These are phyloP conservation scores for Nicotiana obtusifolia DNA, from an alignment of 257 asterid genomes.

Conservation along the genomic window DNA sequence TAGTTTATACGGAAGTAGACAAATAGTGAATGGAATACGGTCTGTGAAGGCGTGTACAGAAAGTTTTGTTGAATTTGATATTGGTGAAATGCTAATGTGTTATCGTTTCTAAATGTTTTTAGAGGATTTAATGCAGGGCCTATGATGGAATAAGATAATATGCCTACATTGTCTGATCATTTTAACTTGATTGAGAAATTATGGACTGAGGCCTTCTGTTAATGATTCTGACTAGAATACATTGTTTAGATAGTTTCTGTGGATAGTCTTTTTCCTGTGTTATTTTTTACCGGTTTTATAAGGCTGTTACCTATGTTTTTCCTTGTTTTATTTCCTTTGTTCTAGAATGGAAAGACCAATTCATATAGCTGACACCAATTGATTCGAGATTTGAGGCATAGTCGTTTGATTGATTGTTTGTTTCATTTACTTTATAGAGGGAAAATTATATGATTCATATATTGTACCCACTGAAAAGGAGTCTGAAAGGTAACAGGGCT, in stretches of 20 bases:
- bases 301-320: neutral
- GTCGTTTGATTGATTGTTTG: neutral
- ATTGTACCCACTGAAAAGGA: neutral
- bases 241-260: neutral
- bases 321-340: too few species aligned
- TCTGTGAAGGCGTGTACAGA: neutral
- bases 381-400: too few species aligned
- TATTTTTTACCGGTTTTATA: neutral
- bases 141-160: constrained; percentile 1
- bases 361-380: too few species aligned
- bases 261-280: neutral
- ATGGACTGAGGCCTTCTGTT: neutral
- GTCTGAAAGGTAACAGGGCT: neutral
- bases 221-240: neutral
- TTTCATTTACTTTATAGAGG: neutral
- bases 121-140: neutral
- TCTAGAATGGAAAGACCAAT: too few species aligned
- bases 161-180: constrained; percentile 10
- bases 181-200: neutral
- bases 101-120: too few species aligned
- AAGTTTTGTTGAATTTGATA: too few species aligned
- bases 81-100: too few species aligned
- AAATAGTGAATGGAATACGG: neutral
- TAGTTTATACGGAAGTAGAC: neutral
- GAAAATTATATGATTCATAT: neutral